A percentile compares a stretch with the other conserved stretches of the same genome.
These are phyloP conservation scores for Neopestalotiopsis sp. DNA, from an alignment of 2,329 filamentous ascomycete genomes.

Conservation along the genomic window DNA sequence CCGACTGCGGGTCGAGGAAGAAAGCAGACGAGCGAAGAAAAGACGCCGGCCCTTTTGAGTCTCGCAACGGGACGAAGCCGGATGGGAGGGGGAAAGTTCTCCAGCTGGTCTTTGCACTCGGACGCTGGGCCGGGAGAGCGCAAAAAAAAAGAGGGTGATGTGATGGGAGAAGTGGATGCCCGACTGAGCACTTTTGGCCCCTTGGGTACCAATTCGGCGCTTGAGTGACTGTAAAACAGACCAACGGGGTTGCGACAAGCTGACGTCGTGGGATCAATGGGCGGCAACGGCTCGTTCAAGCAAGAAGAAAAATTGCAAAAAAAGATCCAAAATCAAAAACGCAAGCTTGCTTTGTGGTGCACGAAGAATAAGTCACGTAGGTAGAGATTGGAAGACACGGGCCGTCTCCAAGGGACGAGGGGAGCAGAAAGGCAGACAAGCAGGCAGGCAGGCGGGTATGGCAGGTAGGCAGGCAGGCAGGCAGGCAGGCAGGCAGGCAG, in stretches of 20 bases:
- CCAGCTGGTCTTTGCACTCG: neutral
- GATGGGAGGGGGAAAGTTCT: slow-evolving; percentile 14
- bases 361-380: neutral
- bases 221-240: slow-evolving; percentile 14
- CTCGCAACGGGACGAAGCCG: slow-evolving; percentile 11
- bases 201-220: slow-evolving; percentile 35
- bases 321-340: neutral
- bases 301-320: neutral
- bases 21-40: slow-evolving; percentile 21
- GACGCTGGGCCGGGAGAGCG: neutral
- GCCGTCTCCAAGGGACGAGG: neutral
- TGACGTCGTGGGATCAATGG: neutral
- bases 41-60: neutral
- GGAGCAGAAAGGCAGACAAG: neutral
- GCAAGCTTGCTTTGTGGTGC: neutral
- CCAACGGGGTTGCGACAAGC: slow-evolving; percentile 6
- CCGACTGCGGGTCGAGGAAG: slow-evolving; percentile 23
- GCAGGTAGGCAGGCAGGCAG: neutral
- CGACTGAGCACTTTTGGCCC: slow-evolving; percentile 31
- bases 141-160: slow-evolving; percentile 18
- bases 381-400: neutral
- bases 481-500: neutral
- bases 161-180: slow-evolving; percentile 29
- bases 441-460: neutral
- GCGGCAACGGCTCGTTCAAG: neutral